phyloP scores from a whole-genome alignment of 768 basidiomycete genomes.

The Boletus sp. region DNA sequence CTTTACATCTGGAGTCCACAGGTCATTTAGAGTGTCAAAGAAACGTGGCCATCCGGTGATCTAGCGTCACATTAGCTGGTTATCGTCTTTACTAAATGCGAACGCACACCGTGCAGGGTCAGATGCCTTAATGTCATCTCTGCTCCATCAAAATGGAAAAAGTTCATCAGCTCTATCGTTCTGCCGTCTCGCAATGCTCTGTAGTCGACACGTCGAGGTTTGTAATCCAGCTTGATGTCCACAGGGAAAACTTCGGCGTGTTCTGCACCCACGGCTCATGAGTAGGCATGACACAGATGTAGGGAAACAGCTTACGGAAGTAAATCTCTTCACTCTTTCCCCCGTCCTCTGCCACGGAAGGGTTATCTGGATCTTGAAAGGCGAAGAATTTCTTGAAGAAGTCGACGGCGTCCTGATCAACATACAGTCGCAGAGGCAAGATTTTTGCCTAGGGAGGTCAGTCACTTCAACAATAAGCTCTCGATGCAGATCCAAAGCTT shows the following conservation, averaged over 20 bases:
- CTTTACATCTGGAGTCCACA: slow-evolving; percentile 99
- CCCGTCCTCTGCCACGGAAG: slow-evolving; percentile 34
- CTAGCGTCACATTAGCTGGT: slow-evolving; percentile 42
- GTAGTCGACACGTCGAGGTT: slow-evolving; percentile 96
- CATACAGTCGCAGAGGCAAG: slow-evolving; percentile 85
- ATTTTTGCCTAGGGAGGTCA: slow-evolving; percentile 68
- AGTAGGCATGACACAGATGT: slow-evolving; percentile 1
- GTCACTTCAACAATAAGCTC: background rate
- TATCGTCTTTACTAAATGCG: background rate
- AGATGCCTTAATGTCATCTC: slow-evolving; percentile 97
- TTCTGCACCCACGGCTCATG: slow-evolving; percentile 46
- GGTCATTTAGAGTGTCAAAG: slow-evolving; percentile 90
- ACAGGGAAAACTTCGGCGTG: slow-evolving; percentile 94
- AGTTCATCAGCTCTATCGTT: slow-evolving; percentile 98
- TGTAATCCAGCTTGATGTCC: slow-evolving; percentile 95
- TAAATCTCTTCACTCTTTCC: slow-evolving; percentile 51
- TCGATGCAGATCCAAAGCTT: background rate
- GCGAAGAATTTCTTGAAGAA: slow-evolving; percentile 96
- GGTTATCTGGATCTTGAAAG: slow-evolving; percentile 64
- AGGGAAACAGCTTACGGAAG: slow-evolving; percentile 55
- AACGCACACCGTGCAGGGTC: slow-evolving; percentile 82
- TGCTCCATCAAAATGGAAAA: slow-evolving; percentile 98
- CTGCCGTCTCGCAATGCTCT: slow-evolving; percentile 83
- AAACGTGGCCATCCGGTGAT: slow-evolving; percentile 90
- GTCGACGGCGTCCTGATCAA: slow-evolving; percentile 98